phyloP scores from a whole-genome alignment of 805 yeast genomes.

The Kazachstania taianensis region DNA sequence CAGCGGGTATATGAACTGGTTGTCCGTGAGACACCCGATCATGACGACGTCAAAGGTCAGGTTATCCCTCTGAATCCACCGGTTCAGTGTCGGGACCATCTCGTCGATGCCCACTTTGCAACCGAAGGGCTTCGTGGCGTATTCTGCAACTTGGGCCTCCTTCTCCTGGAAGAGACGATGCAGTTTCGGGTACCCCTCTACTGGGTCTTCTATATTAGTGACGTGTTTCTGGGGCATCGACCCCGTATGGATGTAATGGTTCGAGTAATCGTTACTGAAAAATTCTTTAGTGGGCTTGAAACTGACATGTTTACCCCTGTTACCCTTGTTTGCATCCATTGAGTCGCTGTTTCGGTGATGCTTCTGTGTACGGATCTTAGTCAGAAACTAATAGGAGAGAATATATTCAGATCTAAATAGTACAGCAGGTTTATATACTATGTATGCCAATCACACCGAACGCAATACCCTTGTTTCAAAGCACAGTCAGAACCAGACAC shows the following conservation, averaged over 20 bases:
- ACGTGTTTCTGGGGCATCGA: constrained; percentile 53
- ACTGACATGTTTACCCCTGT: constrained; percentile 12
- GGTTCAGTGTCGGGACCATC: constrained; percentile 46
- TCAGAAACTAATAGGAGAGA: too few relatives aligned
- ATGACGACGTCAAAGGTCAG: constrained; percentile 79
- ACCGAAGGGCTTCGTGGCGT: constrained; percentile 59
- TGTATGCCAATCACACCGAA: too few relatives aligned
- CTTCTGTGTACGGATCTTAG: too few relatives aligned
- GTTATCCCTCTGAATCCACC: constrained; percentile 50
- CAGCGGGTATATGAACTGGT: constrained; percentile 55
- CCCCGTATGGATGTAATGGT: constrained; percentile 55
- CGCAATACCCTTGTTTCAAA: too few relatives aligned
- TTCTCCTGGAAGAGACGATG: constrained; percentile 60
- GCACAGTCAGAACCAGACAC: too few relatives aligned
- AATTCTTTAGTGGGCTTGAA: constrained; percentile 21
- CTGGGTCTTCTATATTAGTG: constrained; percentile 53
- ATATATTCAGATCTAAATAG: too few relatives aligned
- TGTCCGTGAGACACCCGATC: constrained; percentile 78
- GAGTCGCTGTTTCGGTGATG: not conserved
- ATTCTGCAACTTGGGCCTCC: constrained; percentile 40
- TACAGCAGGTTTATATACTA: not conserved
- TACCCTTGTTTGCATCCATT: not conserved
- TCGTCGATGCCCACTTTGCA: constrained; percentile 40
- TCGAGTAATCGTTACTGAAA: constrained; percentile 64
- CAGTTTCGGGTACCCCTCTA: constrained; percentile 80